These are phyloP conservation scores for Diaporthe helianthi DNA, from an alignment of 2,329 filamentous ascomycete genomes.

Conservation along the genomic window DNA sequence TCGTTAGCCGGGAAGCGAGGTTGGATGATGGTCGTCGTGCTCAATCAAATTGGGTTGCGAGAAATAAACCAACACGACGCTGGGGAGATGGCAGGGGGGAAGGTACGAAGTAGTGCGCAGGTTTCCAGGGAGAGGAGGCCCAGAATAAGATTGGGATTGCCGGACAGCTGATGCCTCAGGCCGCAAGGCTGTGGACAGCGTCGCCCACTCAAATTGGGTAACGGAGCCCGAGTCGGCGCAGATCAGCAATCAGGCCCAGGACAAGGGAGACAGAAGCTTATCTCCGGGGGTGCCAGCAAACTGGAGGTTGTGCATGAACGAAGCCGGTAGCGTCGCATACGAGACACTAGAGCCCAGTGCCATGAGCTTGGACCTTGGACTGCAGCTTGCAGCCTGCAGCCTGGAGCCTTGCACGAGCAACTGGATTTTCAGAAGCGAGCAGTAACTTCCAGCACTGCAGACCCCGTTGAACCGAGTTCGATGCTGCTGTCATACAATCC, in stretches of 20 bases:
- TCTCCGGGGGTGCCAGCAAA: slow-evolving; percentile 30
- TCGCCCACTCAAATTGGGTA: slow-evolving; percentile 26
- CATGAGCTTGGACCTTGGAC: background rate
- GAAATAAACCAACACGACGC: background rate
- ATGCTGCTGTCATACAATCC: background rate
- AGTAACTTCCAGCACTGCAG: background rate
- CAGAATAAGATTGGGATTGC: slow-evolving; percentile 34
- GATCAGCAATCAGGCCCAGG: slow-evolving; percentile 25
- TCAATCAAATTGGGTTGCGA: slow-evolving; percentile 2
- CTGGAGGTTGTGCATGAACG: slow-evolving; percentile 31
- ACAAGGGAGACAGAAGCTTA: slow-evolving; percentile 28
- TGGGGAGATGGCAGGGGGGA: slow-evolving; percentile 10
- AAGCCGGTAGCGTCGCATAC: slow-evolving; percentile 29
- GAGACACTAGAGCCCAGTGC: background rate
- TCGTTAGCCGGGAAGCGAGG: background rate
- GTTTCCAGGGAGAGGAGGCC: slow-evolving; percentile 17
- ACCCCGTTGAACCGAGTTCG: background rate
- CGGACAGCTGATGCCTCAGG: slow-evolving; percentile 30
- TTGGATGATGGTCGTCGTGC: background rate
- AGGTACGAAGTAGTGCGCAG: slow-evolving; percentile 14
- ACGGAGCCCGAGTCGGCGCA: slow-evolving; percentile 7
- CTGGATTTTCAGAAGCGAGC: background rate
- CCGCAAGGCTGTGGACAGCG: background rate
- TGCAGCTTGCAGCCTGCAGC: background rate
- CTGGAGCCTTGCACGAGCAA: background rate